These are phyloP conservation scores for Schoenoplectus tabernaemontani DNA, from an alignment of 202 grass and related monocot species.

Conservation along the genomic window DNA sequence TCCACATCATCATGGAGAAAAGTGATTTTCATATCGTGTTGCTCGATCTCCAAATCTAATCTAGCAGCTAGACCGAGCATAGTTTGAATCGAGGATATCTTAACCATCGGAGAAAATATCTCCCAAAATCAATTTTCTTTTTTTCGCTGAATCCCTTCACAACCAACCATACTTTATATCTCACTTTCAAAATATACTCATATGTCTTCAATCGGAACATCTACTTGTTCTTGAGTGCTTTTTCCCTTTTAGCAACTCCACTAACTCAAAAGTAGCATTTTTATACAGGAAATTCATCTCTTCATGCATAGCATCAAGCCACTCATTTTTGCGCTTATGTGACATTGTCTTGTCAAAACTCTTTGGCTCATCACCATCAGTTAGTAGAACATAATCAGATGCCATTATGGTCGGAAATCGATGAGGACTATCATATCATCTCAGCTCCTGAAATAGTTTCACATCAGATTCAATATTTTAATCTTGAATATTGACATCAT, in stretches of 20 bases:
- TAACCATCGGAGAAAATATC: conserved; percentile 9
- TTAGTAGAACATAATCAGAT: not conserved
- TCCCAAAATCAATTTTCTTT: conserved; percentile 2
- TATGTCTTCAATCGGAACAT: conserved; percentile 4
- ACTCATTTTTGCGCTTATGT: conserved; percentile 7
- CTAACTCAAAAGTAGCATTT: conserved; percentile 11
- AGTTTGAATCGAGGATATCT: conserved; percentile 6
- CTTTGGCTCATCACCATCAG: conserved; percentile 2
- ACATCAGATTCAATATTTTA: not conserved
- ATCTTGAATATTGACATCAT: not conserved
- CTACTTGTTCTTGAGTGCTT: conserved; percentile 16
- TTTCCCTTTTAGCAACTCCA: conserved; percentile 8
- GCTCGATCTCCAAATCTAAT: not conserved
- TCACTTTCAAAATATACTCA: not conserved
- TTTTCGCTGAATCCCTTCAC: conserved; percentile 1
- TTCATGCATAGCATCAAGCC: conserved; percentile 6
- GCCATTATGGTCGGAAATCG: no score
- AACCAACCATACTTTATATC: conserved; percentile 3
- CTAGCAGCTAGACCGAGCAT: not conserved
- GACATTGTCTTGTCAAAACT: not conserved
- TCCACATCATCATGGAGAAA: conserved; percentile 1
- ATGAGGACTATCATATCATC: not conserved
- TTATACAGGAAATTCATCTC: conserved; percentile 17
- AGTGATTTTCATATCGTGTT: not conserved
- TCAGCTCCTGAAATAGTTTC: not conserved